Percentiles rank a stretch among this genome's conserved stretches.
These are phyloP conservation scores for Pleodorina starrii DNA, from an alignment of 139 green algal genomes.

Conservation along the genomic window DNA sequence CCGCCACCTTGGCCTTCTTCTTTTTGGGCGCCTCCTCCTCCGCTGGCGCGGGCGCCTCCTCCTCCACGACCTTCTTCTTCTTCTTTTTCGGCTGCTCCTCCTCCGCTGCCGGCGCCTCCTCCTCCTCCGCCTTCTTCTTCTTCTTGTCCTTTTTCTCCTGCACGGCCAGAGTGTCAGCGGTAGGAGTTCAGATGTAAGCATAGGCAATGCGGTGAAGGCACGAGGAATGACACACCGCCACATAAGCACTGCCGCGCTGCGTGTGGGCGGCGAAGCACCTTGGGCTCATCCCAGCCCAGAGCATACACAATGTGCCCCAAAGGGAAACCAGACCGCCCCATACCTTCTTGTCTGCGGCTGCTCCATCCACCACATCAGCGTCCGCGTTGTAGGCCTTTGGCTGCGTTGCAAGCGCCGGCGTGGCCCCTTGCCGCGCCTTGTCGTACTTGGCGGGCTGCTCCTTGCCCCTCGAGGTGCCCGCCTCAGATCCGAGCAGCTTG, in stretches of 20 bases:
- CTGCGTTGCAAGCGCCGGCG: conserved; percentile 61
- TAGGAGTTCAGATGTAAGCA: neutral
- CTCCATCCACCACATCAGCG: conserved; percentile 76
- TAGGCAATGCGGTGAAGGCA: too few relatives aligned
- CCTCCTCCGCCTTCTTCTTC: conserved; percentile 56
- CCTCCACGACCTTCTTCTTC: conserved; percentile 50
- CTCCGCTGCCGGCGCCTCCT: conserved; percentile 49
- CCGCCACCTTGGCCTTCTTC: conserved; percentile 52
- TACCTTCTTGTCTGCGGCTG: conserved; percentile 58
- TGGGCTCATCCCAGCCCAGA: neutral
- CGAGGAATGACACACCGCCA: too few relatives aligned
- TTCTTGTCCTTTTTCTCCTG: conserved; percentile 63
- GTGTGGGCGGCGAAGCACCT: too few relatives aligned
- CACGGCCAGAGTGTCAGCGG: neutral
- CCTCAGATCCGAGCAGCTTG: conserved; percentile 73
- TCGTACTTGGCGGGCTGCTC: conserved; percentile 79
- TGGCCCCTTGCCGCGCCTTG: conserved; percentile 65
- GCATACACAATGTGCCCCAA: neutral
- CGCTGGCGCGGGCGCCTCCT: neutral
- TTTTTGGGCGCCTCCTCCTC: conserved; percentile 45
- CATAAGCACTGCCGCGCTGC: too few relatives aligned
- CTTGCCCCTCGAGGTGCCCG: conserved; percentile 68
- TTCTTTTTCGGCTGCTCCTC: conserved; percentile 53
- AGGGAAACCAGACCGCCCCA: too few relatives aligned
- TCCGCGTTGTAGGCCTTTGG: conserved; percentile 89